These are phyloP conservation scores for Chernovozyma sophiae-reginae DNA, from an alignment of 1,139 yeast species.

Conservation along the genomic window DNA sequence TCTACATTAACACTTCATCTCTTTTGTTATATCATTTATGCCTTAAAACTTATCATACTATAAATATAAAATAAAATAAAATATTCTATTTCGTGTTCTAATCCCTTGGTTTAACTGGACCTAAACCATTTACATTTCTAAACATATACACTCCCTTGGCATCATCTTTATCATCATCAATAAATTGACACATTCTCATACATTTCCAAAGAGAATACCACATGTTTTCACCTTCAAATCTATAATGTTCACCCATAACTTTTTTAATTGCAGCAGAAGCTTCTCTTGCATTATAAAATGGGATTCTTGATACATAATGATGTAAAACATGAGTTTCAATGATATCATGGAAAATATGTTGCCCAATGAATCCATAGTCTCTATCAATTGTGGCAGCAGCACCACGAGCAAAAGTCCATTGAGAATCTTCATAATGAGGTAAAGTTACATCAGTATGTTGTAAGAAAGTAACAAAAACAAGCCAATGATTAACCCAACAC, in stretches of 20 bases:
- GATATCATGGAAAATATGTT: slow-evolving; percentile 79
- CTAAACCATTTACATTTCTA: slow-evolving; percentile 59
- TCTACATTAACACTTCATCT: no score
- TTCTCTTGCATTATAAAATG: slow-evolving; percentile 80
- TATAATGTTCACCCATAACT: slow-evolving; percentile 80
- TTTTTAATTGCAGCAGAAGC: slow-evolving; percentile 75
- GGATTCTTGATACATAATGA: slow-evolving; percentile 80
- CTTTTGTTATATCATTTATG: not conserved
- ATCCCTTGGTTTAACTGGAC: slow-evolving; percentile 28
- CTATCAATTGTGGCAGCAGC: slow-evolving; percentile 88
- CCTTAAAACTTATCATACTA: no score
- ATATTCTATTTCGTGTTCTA: slow-evolving; percentile 8
- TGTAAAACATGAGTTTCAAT: slow-evolving; percentile 88
- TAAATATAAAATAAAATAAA: not conserved
- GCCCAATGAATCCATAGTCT: slow-evolving; percentile 77
- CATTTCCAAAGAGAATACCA: slow-evolving; percentile 68
- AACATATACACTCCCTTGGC: slow-evolving; percentile 69
- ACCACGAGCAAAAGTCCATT: slow-evolving; percentile 87
- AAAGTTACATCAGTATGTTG: slow-evolving; percentile 80
- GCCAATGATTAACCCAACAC: slow-evolving; percentile 84
- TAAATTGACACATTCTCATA: slow-evolving; percentile 73
- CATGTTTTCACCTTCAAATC: slow-evolving; percentile 66
- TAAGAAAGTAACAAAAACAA: slow-evolving; percentile 77
- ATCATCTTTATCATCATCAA: slow-evolving; percentile 57
- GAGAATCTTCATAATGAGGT: slow-evolving; percentile 71